A percentile compares a stretch with the other conserved stretches of the same genome.
phyloP scores from a whole-genome alignment of 2,329 filamentous ascomycete species.

The Alternaria gansuensis region DNA sequence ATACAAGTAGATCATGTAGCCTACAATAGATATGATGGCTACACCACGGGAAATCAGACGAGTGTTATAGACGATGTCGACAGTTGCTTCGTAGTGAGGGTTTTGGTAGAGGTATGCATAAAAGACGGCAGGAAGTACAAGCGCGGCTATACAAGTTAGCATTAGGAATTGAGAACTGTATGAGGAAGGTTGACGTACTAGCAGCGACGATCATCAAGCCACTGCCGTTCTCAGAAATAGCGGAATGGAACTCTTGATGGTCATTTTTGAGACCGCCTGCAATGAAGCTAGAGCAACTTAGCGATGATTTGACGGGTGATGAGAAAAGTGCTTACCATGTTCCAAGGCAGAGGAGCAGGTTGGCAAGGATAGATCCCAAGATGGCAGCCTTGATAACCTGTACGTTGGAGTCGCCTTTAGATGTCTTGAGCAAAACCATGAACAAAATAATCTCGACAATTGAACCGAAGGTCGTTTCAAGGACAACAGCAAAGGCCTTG shows the following conservation, averaged over 20 bases:
- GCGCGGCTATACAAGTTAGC: conserved; percentile 52
- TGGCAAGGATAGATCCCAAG: conserved; percentile 82
- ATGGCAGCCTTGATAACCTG: conserved; percentile 85
- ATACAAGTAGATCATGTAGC: conserved; percentile 68
- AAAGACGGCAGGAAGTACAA: conserved; percentile 63
- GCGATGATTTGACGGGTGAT: not conserved
- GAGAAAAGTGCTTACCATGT: conserved; percentile 59
- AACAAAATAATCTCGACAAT: conserved; percentile 85
- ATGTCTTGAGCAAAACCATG: conserved; percentile 72
- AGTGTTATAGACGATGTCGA: conserved; percentile 64
- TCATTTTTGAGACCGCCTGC: conserved; percentile 74
- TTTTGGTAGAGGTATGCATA: conserved; percentile 55
- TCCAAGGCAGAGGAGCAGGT: conserved; percentile 80
- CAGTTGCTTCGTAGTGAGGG: conserved; percentile 38
- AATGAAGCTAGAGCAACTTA: conserved; percentile 64
- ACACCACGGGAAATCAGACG: conserved; percentile 75
- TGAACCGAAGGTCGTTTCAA: conserved; percentile 70
- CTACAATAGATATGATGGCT: conserved; percentile 73
- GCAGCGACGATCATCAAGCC: conserved; percentile 80
- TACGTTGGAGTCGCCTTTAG: conserved; percentile 54
- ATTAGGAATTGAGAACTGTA: conserved; percentile 22
- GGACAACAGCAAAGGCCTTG: conserved; percentile 72
- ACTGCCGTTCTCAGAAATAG: conserved; percentile 80
- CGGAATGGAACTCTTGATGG: conserved; percentile 75
- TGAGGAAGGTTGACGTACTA: conserved; percentile 53